Evolutionary conservation across 768 basidiomycete species (phyloP).

Genomic region (Lentinula edodes): DNA sequence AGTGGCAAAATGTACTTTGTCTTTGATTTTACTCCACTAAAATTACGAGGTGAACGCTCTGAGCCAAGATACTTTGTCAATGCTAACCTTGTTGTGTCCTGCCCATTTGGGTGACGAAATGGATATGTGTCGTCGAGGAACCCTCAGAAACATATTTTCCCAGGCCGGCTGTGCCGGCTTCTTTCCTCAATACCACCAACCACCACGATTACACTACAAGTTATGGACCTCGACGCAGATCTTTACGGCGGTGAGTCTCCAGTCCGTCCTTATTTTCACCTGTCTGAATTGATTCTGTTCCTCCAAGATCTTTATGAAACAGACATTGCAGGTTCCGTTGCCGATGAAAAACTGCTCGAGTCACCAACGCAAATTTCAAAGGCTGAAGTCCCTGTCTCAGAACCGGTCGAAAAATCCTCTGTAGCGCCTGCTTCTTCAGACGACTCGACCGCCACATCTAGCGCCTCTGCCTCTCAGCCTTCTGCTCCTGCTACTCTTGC

Average conservation of each 20-base stretch:
- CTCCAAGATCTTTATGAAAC: conserved; percentile 64
- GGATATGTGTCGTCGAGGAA: not conserved
- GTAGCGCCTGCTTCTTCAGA: conserved; percentile 14
- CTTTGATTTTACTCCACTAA: conserved; percentile 13
- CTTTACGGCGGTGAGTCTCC: conserved; percentile 71
- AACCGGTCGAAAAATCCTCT: conserved; percentile 20
- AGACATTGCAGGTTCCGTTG: conserved; percentile 48
- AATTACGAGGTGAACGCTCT: conserved; percentile 1
- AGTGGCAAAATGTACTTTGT: not conserved
- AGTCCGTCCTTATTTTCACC: not conserved
- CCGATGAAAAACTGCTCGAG: conserved; percentile 26
- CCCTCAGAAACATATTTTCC: not conserved
- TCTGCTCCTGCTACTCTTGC: conserved; percentile 7
- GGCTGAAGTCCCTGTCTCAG: conserved; percentile 14
- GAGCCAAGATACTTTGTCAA: not conserved
- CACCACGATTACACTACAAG: conserved; percentile 28
- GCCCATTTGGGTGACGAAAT: not conserved
- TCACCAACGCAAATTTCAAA: not conserved
- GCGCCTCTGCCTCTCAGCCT: conserved; percentile 20
- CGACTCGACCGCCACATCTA: conserved; percentile 16
- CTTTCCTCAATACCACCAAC: conserved; percentile 30
- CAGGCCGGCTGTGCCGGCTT: not conserved
- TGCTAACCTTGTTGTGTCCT: conserved; percentile 2
- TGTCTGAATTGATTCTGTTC: not conserved
- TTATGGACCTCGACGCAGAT: conserved; percentile 74